Base-by-base conservation (phyloP, 805 yeast genomes). In the Vanderwaltozyma verrucispora region DNA sequence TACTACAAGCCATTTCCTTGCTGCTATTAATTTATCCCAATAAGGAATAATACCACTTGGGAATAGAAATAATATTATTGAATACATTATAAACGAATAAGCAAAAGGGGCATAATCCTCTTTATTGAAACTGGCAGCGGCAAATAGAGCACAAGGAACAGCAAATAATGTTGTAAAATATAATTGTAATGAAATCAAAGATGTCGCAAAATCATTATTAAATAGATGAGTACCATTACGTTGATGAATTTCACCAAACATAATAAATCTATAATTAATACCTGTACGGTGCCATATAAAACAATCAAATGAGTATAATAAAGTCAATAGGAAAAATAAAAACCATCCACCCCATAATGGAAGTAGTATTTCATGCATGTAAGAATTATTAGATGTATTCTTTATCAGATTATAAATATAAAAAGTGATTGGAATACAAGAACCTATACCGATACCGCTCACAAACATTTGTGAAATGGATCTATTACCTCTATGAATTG, bases 311-410 rank as follows among this genome's bases (percentile, higher is more conserved):
- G 79, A 77, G 54, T 87, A 78, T 2, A 85, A 61, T 20, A 78
- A 49, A 4, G 77, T 61, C 51, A 80, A 70, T 13, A 87, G 44
- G 25, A 70, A 64, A 6, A 79, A 56, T 38, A 87, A 50, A 47
- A 85, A 71, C 57, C 86, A 87, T 1, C 97, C 96, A 9, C 80
- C 96, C 95, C 96, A 92, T 3, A 89, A 68, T 50, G 94, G 97
- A 27, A 89, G 57, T 38, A 89, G 50, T 40, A 63, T 77, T 30
- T 57, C 62, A 37, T 30, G 24, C 20, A 35, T 9, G 31, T 31
- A 36, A 10, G 34, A 27, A 13, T 26, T 15, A 1, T 28, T 4
- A 14, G 19, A 12, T 24, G 39, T n/a, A 3, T 20, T 11, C 4
- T 9, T 23, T 5, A 27, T 6, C 7, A 17, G n/a, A 16, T 18